These are phyloP conservation scores for Magnaporthiopsis poae DNA, from an alignment of 2,329 filamentous ascomycete species.

Conservation along the genomic window DNA sequence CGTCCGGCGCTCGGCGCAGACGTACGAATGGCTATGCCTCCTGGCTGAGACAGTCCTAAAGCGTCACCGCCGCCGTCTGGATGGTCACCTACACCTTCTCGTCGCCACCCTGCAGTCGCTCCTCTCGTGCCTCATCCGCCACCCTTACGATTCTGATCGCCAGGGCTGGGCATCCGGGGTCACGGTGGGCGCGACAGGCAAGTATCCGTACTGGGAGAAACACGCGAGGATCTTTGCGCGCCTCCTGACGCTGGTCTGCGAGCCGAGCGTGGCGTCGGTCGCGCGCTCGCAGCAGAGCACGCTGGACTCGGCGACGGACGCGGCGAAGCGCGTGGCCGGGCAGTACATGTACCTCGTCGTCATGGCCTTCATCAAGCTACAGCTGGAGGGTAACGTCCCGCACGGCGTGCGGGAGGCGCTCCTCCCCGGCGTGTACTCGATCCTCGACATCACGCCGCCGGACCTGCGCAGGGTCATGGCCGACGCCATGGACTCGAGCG, in stretches of 20 bases:
- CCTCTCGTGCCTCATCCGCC: conserved; percentile 40
- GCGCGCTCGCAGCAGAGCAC: conserved; percentile 32
- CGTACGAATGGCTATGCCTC: conserved; percentile 39
- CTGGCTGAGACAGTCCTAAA: conserved; percentile 46
- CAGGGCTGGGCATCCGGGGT: conserved; percentile 16
- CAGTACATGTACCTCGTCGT: conserved; percentile 53
- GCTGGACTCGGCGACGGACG: conserved; percentile 51
- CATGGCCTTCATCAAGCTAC: conserved; percentile 50
- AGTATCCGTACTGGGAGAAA: conserved; percentile 24
- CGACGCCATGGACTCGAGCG: conserved; percentile 49
- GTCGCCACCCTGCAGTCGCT: conserved; percentile 45
- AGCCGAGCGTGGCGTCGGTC: conserved; percentile 48
- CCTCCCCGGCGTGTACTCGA: conserved; percentile 47
- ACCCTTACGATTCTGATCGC: conserved; percentile 20
- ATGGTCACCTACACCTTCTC: conserved; percentile 53
- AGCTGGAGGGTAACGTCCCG: conserved; percentile 44
- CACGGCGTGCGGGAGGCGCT: conserved; percentile 44
- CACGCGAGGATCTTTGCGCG: conserved; percentile 37
- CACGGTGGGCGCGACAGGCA: conserved; percentile 22
- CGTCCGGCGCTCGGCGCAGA: conserved; percentile 20
- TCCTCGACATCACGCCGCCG: conserved; percentile 48
- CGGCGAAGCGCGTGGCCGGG: conserved; percentile 51
- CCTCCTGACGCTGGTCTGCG: conserved; percentile 28
- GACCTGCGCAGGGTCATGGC: conserved; percentile 47
- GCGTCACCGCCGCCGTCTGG: conserved; percentile 50